These are phyloP conservation scores for Trichoderma asperelloides DNA, from an alignment of 495 filamentous ascomycete species.

Conservation along the genomic window DNA sequence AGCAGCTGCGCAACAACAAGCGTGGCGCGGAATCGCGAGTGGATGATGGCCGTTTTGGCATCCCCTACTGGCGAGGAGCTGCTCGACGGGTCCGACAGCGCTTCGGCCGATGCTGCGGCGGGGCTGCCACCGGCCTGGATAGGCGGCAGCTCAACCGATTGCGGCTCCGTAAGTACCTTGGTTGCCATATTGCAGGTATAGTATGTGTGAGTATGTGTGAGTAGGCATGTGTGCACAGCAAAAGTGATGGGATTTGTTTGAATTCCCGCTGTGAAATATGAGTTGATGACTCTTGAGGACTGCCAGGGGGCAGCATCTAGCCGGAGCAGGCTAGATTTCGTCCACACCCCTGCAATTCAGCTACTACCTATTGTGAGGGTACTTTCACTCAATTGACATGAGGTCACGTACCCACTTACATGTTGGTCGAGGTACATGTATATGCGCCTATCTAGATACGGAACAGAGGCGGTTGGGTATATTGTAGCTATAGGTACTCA, in stretches of 20 bases:
- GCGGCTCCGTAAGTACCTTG: not conserved
- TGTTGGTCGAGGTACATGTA: not conserved
- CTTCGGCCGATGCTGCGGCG: not conserved
- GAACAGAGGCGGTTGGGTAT: too few relatives aligned
- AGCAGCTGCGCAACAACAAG: slow-evolving; percentile 17
- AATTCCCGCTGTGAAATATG: not conserved
- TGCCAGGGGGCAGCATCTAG: not conserved
- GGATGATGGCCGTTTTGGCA: not conserved
- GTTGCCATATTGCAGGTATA: not conserved
- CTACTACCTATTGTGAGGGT: not conserved
- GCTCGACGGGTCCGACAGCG: not conserved
- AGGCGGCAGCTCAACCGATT: not conserved
- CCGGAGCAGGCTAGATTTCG: not conserved
- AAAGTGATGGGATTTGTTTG: not conserved
- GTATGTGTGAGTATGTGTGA: too few relatives aligned
- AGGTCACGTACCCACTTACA: not conserved
- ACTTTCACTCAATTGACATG: not conserved
- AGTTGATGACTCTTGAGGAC: not conserved
- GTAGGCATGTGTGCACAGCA: not conserved
- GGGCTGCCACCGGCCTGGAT: not conserved
- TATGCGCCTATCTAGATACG: too few relatives aligned
- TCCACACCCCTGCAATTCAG: too few relatives aligned
- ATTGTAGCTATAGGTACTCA: too few relatives aligned
- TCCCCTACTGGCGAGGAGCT: not conserved
- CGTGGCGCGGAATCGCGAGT: not conserved